These are phyloP conservation scores for Albatrellus sp. DNA, from an alignment of 1,284 basidiomycete species.

Conservation along the genomic window DNA sequence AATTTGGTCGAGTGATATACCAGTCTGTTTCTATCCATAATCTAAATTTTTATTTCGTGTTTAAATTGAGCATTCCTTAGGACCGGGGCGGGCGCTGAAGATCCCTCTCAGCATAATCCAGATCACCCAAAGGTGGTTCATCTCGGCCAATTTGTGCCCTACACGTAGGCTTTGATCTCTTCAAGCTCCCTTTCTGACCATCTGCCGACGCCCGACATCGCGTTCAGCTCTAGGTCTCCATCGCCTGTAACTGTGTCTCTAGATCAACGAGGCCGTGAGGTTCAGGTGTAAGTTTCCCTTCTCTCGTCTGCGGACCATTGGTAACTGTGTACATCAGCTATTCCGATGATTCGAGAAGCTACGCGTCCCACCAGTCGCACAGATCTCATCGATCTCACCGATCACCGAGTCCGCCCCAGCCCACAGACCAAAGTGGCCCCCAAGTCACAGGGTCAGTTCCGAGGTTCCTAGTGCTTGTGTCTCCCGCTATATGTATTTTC, in stretches of 20 bases:
- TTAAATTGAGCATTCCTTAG: conserved; percentile 1
- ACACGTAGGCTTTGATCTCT: conserved; percentile 1
- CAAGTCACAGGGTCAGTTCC: neutral
- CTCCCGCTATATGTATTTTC: neutral
- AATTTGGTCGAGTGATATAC: conserved; percentile 34
- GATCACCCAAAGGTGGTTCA: conserved; percentile 11
- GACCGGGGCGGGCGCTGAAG: conserved; percentile 8
- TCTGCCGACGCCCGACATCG: neutral
- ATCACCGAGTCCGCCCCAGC: neutral
- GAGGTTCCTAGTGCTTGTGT: neutral
- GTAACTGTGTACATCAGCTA: neutral
- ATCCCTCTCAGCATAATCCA: conserved; percentile 4
- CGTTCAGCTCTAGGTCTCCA: conserved; percentile 3
- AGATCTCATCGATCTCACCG: neutral
- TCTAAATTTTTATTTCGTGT: neutral
- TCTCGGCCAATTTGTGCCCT: conserved; percentile 8
- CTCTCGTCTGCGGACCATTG: neutral
- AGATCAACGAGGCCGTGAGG: conserved; percentile 6
- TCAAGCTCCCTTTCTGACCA: neutral
- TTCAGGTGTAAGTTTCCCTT: neutral
- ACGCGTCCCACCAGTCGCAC: neutral
- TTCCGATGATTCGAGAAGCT: neutral
- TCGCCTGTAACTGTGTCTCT: conserved; percentile 10
- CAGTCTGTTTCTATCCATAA: conserved; percentile 18
- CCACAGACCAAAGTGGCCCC: neutral